Evolutionary conservation across 495 filamentous ascomycete species (phyloP), one percentile per base, ranked within the genome.

Genomic region (Podospora tetraspora): DNA sequence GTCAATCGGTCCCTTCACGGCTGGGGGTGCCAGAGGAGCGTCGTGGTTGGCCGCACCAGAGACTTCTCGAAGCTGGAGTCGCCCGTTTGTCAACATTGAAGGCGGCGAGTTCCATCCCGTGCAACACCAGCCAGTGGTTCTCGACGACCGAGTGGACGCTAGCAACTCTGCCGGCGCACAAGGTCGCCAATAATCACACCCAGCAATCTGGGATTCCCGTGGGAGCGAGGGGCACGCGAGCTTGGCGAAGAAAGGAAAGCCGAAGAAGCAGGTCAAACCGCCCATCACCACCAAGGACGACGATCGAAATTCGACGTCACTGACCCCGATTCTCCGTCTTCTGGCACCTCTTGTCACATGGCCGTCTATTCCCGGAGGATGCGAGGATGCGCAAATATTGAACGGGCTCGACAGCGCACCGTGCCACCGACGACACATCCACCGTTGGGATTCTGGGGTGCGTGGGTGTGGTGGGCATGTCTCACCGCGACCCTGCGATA

Each of bases 141-240:
- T 67, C 63, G 30, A 30, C 65, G 64, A 59, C 64, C 16, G 63
- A 23, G 22, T 13, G 43, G 23, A 24, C 30, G 32, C 52, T 66
- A 64, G 66, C 57, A 63, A 67, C 64, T 69, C 62, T 66, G 62
- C 69, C 72, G 63, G 69, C 43, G 69, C 64, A 70, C 61, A 63
- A 64, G 60, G 68, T 59, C 66, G 64, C 61, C 72, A 72, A 70
- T 72, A 64, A 71, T 74, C 66, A n/a, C 69, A 72, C 68, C 66
- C 63, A 63, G 59, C 68, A 72, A 72, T 72, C 70, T 74, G 37
- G 37, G 66, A 32, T 57, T 58, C 34, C 66, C 66, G 67, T 63
- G 69, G 69, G 30, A 62, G 30, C 62, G 22, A 19, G 29, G 29
- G 29, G 13, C 34, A 43, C 29, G 29, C 29, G 8, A 30, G 9